Evolutionary conservation across 1,139 yeast genomes (phyloP).

Genomic region (Protomyces gravidus): DNA sequence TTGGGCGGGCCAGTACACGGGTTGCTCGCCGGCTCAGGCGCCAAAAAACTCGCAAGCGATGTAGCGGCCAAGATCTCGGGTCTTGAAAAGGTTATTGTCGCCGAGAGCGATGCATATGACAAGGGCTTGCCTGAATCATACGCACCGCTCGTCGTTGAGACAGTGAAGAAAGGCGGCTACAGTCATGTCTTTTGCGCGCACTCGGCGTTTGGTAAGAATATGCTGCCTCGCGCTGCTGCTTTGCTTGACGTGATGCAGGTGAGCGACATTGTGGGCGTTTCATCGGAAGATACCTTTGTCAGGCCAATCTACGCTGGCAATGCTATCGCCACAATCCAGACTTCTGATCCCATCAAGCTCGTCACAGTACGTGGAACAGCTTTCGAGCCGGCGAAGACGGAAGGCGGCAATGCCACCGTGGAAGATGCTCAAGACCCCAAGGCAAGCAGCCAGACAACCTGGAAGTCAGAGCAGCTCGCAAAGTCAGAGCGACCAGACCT

Average conservation of each 20-base stretch:
- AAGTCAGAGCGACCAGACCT: slow-evolving; percentile 88
- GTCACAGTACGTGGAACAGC: slow-evolving; percentile 82
- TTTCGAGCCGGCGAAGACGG: slow-evolving; percentile 52
- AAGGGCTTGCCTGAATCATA: slow-evolving; percentile 43
- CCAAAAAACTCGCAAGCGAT: slow-evolving; percentile 40
- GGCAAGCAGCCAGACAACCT: slow-evolving; percentile 44
- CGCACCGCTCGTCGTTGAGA: slow-evolving; percentile 45
- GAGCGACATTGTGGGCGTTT: slow-evolving; percentile 70
- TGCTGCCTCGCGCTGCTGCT: slow-evolving; percentile 85
- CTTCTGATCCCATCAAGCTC: slow-evolving; percentile 61
- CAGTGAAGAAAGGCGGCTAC: slow-evolving; percentile 45
- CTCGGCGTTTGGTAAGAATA: slow-evolving; percentile 79
- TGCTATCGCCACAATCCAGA: slow-evolving; percentile 76
- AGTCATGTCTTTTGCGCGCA: slow-evolving; percentile 78
- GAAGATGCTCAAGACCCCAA: slow-evolving; percentile 50
- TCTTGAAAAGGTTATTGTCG: slow-evolving; percentile 43
- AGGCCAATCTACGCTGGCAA: slow-evolving; percentile 97
- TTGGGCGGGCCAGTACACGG: slow-evolving; percentile 45
- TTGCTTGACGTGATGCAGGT: slow-evolving; percentile 81
- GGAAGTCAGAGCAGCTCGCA: slow-evolving; percentile 67
- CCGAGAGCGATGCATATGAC: slow-evolving; percentile 43
- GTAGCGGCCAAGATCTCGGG: slow-evolving; percentile 42
- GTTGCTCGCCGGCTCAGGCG: slow-evolving; percentile 43
- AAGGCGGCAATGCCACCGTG: slow-evolving; percentile 47
- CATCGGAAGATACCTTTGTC: slow-evolving; percentile 65